Base-by-base conservation (phyloP, 1,284 basidiomycete genomes). In the Pholiota adiposa region DNA sequence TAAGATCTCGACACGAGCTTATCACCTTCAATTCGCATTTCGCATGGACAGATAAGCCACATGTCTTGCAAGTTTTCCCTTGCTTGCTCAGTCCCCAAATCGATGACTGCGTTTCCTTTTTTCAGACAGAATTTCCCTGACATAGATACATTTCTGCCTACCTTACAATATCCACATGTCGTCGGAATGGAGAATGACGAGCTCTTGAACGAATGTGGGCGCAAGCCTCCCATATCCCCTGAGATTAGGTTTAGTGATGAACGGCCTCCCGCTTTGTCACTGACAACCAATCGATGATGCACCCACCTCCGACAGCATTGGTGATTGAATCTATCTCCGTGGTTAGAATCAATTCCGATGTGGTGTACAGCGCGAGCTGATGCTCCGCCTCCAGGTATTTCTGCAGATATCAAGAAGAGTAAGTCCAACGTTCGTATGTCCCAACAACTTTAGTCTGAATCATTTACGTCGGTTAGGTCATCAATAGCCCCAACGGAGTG, bases 21-120 rank as follows among this genome's bases (percentile, higher is more conserved):
- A 72, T 58, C 57, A 89, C 92, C 85, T 94, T 94, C 48, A 94
- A 72, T 69, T 93, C 93, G 71, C 93, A 94, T 72, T 91, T 93
- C 48, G 83, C 78, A 71, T 94, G 93, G 16, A 93, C 90, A n/a
- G 88, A 89, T 58, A 93, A 73, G 1, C 86, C 84, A 70, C 93
- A 94, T n/a, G 79, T 73, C 70, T 83, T 89, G 75, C 93, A 94
- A 6, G 87, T 90, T 74, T 93, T 90, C 27, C 93, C 92, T 69
- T 92, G 90, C 71, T 92, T 93, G 70, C 85, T 90, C 36, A 93
- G 75, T 21, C 92, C 93, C 92, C 92, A 94, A 23, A 94, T 92
- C 1, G 88, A 89, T 3, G 87, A 81, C 88, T 92, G 49, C 19
- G 34, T 51, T 51, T 48, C 31, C 38, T 52, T 23, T 46, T 33